A percentile compares a stretch with the other conserved stretches of the same genome.
These are phyloP conservation scores for Hypericum androsaemum DNA, from an alignment of 345 rosid species.

Conservation along the genomic window DNA sequence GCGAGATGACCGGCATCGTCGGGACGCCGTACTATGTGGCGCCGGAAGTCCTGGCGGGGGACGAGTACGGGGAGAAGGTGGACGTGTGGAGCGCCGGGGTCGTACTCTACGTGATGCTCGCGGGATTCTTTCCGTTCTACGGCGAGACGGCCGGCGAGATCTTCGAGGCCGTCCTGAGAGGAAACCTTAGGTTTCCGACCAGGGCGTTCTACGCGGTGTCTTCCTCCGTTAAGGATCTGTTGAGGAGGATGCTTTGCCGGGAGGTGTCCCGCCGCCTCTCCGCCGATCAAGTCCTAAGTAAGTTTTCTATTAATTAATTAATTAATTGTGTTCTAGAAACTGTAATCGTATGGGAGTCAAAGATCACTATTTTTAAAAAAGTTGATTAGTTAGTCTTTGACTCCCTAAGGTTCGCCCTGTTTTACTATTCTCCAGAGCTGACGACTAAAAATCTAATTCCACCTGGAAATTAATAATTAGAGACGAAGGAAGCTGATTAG, in stretches of 20 bases:
- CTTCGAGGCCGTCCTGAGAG: constrained; percentile 56
- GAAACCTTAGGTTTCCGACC: constrained; percentile 57
- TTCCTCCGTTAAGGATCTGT: constrained; percentile 45
- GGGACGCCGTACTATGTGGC: constrained; percentile 88
- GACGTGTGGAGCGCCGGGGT: constrained; percentile 88
- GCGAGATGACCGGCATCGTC: constrained; percentile 39
- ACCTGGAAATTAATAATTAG: too few species aligned
- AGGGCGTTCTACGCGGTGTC: constrained; percentile 40
- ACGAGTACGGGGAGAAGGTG: constrained; percentile 59
- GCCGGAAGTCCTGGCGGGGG: constrained; percentile 69
- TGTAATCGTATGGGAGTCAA: too few species aligned
- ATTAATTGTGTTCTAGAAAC: not conserved
- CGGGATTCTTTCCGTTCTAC: constrained; percentile 64
- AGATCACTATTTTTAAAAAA: too few species aligned
- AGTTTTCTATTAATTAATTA: constrained; percentile 9
- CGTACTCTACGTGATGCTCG: constrained; percentile 57
- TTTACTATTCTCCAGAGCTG: too few species aligned
- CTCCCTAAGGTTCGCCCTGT: too few species aligned
- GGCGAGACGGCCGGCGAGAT: constrained; percentile 63
- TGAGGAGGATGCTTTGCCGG: constrained; percentile 71
- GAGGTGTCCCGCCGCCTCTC: constrained; percentile 66
- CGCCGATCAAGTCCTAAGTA: constrained; percentile 69
- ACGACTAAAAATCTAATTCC: too few species aligned
- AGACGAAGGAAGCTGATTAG: too few species aligned
- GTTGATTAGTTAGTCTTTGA: too few species aligned